Evolutionary conservation across 495 filamentous ascomycete genomes (phyloP), one percentile per base, ranked within the genome.

Genomic region (Podospora fimiseda): DNA sequence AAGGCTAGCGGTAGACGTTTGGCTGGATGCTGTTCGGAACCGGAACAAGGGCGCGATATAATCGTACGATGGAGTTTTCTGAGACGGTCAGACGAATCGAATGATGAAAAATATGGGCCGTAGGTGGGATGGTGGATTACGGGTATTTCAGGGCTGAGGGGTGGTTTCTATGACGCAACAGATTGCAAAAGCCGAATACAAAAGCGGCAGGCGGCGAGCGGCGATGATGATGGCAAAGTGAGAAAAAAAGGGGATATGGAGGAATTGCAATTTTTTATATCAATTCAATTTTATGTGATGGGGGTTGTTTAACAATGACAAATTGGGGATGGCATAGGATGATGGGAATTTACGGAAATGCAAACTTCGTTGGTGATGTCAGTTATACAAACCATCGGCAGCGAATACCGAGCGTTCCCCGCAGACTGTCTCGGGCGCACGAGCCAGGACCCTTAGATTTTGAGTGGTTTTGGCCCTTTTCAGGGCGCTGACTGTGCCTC

Each of bases 351-450:
- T 13, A 11, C 18, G 14, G 43, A 21, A 23, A 46, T 43, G 42
- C 19, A 53, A 42, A 14, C 2, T 22, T 19, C 33, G 1, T 40
- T 51, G 40, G 50, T 58, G 50, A 53, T 53, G 50, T 58, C 55
- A 58, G 27, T 15, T 19, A 6, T 6, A 40, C 16, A 45, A 14
- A 37, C 20, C 24, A n/a, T 45, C 20, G 43, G 16, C 15, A 30
- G 22, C 24, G 54, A 50, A 48, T 42, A 36, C 59, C 59, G 59
- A 61, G 50, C 30, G 41, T 51, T 55, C 50, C 42, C 57, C 57
- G 56, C 37, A 15, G 13, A 41, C 23, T 24, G 22, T 33, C 7
- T 18, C 15, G 1, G 5, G n/a, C 13, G 49, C 57, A 50, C 51
- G 38, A 36, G 18, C 50, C 49, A 51, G 13, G 40, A 51, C 49